A percentile compares a stretch with the other conserved stretches of the same genome.
Conservation (phyloP, 257 asterid species). For the Rauvolfia tetraphylla region DNA sequence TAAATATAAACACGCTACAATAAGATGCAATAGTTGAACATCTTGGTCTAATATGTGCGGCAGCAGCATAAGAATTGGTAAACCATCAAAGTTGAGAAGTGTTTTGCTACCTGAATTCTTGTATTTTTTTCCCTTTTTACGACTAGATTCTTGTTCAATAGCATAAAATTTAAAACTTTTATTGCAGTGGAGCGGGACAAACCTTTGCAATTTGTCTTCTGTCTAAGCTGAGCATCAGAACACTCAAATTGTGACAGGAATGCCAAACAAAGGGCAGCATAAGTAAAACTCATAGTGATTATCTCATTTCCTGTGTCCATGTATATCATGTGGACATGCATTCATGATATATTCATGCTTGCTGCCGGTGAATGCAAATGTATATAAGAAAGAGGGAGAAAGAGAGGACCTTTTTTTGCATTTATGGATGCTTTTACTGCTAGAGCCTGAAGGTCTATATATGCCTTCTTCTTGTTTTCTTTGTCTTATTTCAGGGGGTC, state of each 20-base stretch:
- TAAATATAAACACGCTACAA: too few relatives aligned
- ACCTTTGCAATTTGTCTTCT: neutral
- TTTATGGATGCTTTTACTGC: neutral
- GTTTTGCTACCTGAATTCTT: too few relatives aligned
- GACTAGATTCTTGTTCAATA: too few relatives aligned
- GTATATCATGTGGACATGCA: neutral
- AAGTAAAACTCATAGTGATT: neutral
- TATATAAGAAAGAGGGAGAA: neutral
- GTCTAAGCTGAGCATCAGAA: neutral
- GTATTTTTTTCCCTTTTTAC: too few relatives aligned
- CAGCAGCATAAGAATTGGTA: too few relatives aligned
- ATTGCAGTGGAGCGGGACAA: neutral
- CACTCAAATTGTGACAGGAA: neutral
- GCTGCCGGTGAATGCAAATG: neutral
- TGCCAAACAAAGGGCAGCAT: too few relatives aligned
- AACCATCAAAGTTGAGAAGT: too few relatives aligned
- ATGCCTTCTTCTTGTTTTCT: neutral
- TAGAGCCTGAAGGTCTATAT: neutral
- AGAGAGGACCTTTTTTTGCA: neutral
- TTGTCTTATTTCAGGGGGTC: constrained; percentile 3
- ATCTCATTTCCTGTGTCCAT: neutral
- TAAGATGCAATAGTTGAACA: too few relatives aligned
- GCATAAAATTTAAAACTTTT: neutral
- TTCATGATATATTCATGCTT: neutral
- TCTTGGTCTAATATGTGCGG: too few relatives aligned